Base-by-base conservation (phyloP, 2,329 filamentous ascomycete genomes). In the Calonectria pauciramosa region DNA sequence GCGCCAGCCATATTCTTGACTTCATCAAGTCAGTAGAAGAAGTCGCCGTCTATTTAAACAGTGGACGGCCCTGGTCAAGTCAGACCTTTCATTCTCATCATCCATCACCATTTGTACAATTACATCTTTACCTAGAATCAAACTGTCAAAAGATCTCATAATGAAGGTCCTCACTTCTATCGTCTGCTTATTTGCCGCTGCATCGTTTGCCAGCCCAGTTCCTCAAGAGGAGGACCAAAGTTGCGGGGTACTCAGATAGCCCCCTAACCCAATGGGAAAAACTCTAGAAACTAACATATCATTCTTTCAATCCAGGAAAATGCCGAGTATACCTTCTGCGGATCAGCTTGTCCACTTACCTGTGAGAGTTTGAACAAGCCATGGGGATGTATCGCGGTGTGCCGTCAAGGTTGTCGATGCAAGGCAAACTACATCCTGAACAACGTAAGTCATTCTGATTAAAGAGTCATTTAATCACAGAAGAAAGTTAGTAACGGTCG, bases 391-490 rank as follows among this genome's bases (percentile, higher is more conserved):
- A 41, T 41, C 8, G 56, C 56, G 14, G 23, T 60, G 6, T 60
- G 56, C 11, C 13, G n/a, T 1, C 11, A 60, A 28, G 56, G 56
- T 11, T 60, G 56, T 9, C n/a, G 34, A 41, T 60, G 56, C 14
- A 60, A 60, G 56, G 13, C 13, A 14, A 5, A 23, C 16, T 60
- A 41, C n/a, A 41, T 60, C 4, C 16, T 60, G 34, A 28, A 28
- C 13, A 23, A 26, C 4, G 54, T 59, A 13, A 36, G 54, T 36
- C 10, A 3, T 36, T 59, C 4, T 38, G 9, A 59, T 59, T 4
- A 16, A 0, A 23, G 18, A n/a, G 2, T 4, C 4, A 9, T 47
- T n/a, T 13, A 4, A 23, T 47, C 4, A 1, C 1, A 32, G 1
- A 23, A 2, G n/a, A 3, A 13, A 23, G 3, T 23, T 47, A 23